phyloP scores from a whole-genome alignment of 2,329 filamentous ascomycete genomes.

The Colletotrichum plurivorum region DNA sequence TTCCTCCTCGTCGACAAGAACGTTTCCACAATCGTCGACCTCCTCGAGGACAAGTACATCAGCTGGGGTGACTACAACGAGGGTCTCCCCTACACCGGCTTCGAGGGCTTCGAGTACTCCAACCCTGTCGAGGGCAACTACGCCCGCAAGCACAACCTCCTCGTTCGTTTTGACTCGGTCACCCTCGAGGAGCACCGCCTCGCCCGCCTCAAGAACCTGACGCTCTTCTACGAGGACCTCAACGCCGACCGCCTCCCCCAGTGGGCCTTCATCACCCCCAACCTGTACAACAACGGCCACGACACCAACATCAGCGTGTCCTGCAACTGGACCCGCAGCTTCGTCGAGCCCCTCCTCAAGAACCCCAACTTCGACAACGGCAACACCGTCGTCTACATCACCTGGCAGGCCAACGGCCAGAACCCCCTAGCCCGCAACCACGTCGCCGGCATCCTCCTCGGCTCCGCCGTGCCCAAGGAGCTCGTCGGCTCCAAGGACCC shows the following conservation, averaged over 20 bases:
- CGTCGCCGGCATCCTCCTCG: slow-evolving; percentile 79
- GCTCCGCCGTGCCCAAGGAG: slow-evolving; percentile 76
- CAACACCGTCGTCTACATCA: slow-evolving; percentile 74
- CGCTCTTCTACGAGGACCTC: slow-evolving; percentile 22
- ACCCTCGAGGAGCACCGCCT: slow-evolving; percentile 3
- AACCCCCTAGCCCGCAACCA: slow-evolving; percentile 75
- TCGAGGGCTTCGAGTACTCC: slow-evolving; percentile 21
- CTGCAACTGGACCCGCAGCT: slow-evolving; percentile 64
- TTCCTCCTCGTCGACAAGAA: slow-evolving; percentile 72
- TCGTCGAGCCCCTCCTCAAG: slow-evolving; percentile 66
- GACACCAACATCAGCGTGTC: slow-evolving; percentile 47
- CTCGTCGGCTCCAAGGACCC: slow-evolving; percentile 77
- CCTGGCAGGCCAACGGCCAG: slow-evolving; percentile 83
- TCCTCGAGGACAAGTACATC: slow-evolving; percentile 49
- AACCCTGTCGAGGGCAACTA: slow-evolving; percentile 21
- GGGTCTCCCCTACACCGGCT: slow-evolving; percentile 48
- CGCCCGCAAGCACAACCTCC: slow-evolving; percentile 26
- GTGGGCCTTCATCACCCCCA: slow-evolving; percentile 26
- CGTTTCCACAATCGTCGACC: slow-evolving; percentile 57
- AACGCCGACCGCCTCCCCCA: slow-evolving; percentile 13
- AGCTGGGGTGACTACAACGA: slow-evolving; percentile 52
- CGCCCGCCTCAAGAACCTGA: slow-evolving; percentile 16
- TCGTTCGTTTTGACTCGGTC: slow-evolving; percentile 22
- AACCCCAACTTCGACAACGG: slow-evolving; percentile 64
- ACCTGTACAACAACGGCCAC: slow-evolving; percentile 28